phyloP scores from a whole-genome alignment of 2,329 filamentous ascomycete genomes.

The Aspergillus sp. region DNA sequence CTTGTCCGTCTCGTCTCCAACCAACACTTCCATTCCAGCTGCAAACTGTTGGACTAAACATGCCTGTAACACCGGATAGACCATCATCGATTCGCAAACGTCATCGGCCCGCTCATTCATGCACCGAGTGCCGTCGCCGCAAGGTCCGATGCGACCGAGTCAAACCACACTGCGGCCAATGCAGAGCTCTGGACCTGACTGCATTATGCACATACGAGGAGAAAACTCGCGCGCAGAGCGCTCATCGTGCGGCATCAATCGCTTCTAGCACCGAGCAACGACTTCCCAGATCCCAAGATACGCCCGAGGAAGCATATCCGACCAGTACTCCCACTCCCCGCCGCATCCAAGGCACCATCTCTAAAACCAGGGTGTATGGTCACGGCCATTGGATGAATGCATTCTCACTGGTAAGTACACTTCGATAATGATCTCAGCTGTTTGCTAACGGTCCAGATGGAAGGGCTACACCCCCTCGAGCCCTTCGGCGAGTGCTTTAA shows the following conservation, averaged over 20 bases:
- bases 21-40: too few relatives aligned
- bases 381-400: constrained; percentile 27
- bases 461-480: constrained; percentile 9
- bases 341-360: constrained; percentile 16
- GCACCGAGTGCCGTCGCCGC: constrained; percentile 29
- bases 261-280: neutral
- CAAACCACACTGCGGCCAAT: constrained; percentile 23
- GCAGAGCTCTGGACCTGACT: constrained; percentile 14
- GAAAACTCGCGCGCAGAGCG: neutral
- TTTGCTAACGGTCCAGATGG: constrained; percentile 5
- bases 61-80: too few relatives aligned
- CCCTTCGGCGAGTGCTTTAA: constrained; percentile 8
- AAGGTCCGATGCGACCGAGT: constrained; percentile 32
- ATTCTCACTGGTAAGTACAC: constrained; percentile 15
- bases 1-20: too few relatives aligned
- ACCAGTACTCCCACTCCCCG: neutral
- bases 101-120: constrained; percentile 23
- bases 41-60: too few relatives aligned
- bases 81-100: constrained; percentile 11
- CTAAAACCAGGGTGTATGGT: constrained; percentile 27
- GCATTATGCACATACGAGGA: constrained; percentile 18
- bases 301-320: neutral
- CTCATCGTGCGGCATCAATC: neutral
- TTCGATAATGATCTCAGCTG: neutral
- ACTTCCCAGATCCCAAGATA: neutral